phyloP scores from a whole-genome alignment of 768 basidiomycete species.

The Boletus edulis region DNA sequence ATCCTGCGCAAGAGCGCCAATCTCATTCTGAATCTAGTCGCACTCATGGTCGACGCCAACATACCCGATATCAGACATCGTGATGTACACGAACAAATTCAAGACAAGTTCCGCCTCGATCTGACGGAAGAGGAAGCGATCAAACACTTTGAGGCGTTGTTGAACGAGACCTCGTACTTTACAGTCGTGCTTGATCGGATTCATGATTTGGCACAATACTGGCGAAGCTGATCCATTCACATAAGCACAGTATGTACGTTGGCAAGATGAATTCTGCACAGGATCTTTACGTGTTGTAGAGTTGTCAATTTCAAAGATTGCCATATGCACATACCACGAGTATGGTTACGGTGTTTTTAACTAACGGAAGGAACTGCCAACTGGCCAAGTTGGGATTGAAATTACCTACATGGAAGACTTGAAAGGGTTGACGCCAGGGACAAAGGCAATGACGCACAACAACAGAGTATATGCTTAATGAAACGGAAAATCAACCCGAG shows the following conservation, averaged over 20 bases:
- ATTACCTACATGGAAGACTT: neutral
- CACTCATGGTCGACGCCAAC: constrained; percentile 96
- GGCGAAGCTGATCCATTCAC: constrained; percentile 57
- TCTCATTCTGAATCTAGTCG: constrained; percentile 92
- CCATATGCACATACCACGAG: neutral
- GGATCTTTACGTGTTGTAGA: constrained; percentile 1
- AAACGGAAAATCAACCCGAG: neutral
- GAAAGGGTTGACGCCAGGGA: neutral
- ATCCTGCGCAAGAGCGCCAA: constrained; percentile 96
- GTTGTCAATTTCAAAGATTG: neutral
- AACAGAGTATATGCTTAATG: too few species aligned
- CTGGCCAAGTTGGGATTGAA: neutral
- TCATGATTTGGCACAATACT: constrained; percentile 88
- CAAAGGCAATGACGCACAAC: too few species aligned
- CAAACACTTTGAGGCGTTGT: constrained; percentile 89
- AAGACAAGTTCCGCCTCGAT: constrained; percentile 95
- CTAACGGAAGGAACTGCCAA: neutral
- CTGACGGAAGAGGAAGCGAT: constrained; percentile 96
- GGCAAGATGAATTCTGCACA: neutral
- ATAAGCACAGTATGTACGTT: neutral
- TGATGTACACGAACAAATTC: constrained; percentile 84
- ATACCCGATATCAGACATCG: constrained; percentile 96
- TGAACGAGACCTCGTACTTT: constrained; percentile 94
- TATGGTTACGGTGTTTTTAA: too few species aligned
- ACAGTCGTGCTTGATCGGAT: constrained; percentile 92